phyloP scores from a whole-genome alignment of 257 asterid genomes.

The Perilla frutescens region DNA sequence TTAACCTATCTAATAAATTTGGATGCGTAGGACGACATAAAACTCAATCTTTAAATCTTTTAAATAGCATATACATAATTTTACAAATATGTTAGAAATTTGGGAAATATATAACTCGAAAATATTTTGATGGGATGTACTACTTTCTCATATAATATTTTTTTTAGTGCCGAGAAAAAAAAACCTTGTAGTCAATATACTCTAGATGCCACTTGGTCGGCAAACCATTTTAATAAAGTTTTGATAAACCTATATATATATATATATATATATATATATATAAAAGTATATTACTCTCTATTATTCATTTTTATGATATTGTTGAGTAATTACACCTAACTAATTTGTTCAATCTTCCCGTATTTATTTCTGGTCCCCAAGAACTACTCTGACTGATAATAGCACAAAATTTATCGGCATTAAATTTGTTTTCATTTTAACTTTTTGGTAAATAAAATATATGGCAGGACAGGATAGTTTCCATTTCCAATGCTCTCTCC shows the following conservation, averaged over 20 bases:
- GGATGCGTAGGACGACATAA: no score
- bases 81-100: neutral
- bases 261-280: no score
- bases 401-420: constrained; percentile 21
- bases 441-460: constrained; percentile 22
- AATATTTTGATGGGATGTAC: neutral
- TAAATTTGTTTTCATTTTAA: constrained; percentile 14
- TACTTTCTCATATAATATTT: no score
- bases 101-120: neutral
- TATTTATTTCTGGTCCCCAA: constrained; percentile 28
- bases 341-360: neutral
- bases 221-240: neutral
- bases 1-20: no score
- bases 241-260: no score
- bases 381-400: neutral
- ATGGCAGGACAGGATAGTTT: neutral
- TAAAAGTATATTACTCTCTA: no score
- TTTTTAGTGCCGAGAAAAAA: no score
- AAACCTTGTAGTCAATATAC: no score
- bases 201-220: neutral
- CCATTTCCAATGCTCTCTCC: constrained; percentile 16
- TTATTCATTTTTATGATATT: no score
- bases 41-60: no score
- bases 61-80: neutral
- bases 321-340: constrained; percentile 1